Evolutionary conservation across 1,139 yeast genomes (phyloP).

Genomic region (Debaryomyces coudertii): DNA sequence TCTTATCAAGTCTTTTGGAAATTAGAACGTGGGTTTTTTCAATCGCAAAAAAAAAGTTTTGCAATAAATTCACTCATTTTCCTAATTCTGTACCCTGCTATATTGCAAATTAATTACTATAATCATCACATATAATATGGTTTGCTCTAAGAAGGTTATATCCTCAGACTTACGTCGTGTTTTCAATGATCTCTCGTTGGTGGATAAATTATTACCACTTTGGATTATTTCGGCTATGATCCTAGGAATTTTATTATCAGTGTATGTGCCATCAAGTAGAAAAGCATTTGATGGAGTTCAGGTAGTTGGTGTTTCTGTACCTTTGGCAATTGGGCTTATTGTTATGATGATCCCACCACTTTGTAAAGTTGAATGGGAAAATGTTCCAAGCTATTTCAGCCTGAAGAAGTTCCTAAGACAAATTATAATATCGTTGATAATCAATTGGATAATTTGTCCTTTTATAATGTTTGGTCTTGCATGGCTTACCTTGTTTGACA

Average conservation of each 20-base stretch:
- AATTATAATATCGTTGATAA: conserved; percentile 41
- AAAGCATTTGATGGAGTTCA: conserved; percentile 32
- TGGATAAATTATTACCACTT: conserved; percentile 32
- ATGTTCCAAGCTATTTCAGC: conserved; percentile 20
- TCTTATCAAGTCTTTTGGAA: too few relatives aligned
- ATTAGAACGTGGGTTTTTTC: too few relatives aligned
- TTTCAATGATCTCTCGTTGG: conserved; percentile 21
- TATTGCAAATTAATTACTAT: too few relatives aligned
- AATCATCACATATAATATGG: neutral
- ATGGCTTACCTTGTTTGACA: conserved; percentile 56
- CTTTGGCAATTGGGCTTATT: conserved; percentile 55
- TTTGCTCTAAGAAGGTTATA: neutral
- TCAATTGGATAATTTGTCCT: conserved; percentile 64
- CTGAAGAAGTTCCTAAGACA: conserved; percentile 31
- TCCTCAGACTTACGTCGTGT: neutral
- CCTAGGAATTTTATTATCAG: conserved; percentile 35
- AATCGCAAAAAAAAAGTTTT: too few relatives aligned
- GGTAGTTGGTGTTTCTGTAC: conserved; percentile 41
- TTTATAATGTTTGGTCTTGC: conserved; percentile 60
- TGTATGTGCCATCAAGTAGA: conserved; percentile 35
- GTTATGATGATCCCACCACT: conserved; percentile 64
- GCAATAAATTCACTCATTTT: too few relatives aligned
- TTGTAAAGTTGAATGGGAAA: conserved; percentile 57
- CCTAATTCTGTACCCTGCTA: too few relatives aligned
- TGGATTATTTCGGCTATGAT: conserved; percentile 32